Base-by-base conservation (phyloP, 2,329 filamentous ascomycete species). In the Gyromitra esculenta region DNA sequence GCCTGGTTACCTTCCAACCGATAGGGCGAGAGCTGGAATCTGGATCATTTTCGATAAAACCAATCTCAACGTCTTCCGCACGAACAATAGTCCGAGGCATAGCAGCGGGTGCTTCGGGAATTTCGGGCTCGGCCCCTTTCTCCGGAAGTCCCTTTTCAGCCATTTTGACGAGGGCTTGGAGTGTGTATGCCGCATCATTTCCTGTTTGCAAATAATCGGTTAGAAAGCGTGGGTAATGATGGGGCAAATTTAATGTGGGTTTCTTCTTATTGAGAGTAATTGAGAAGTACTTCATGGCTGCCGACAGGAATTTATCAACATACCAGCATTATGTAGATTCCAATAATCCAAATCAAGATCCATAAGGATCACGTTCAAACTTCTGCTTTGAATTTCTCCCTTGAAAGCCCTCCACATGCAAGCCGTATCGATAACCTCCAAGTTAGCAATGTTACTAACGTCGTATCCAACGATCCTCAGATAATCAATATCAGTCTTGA, bases 181-280 rank as follows among this genome's bases (percentile, higher is more conserved):
- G 84, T 0, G 93, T 95, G 82, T 91, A 96, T 0, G 90, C 87
- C 0, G 94, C 93, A 82, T 97, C 94, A 79, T 97, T 97, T 1
- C 94, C 88, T 81, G 15, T 18, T 69, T 18, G 35, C 15, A 6
- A 18, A 70, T 57, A 13, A 21, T 41, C n/a, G 13, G 48, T 79
- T 21, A 78, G 67, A 37, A 68, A 59, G 31, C 9, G 11, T 35
- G 21, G 35, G 21, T 48, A 59, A 43, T 48, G 56, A 18, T 43
- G 35, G 31, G 15, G 50, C 21, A 35, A 1, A 21, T 7, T 57
- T 37, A 25, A n/a, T n/a, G 13, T 15, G 8, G 35, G 25, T 43
- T 1, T 4, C 25, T 5, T 4, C 25, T 31, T 31, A 31, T 31
- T 31, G 25, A 31, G 21, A 37, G 11, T 7, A 8, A 15, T 41